Conservation (phyloP, 306 rosid genomes). For the Boehmeria nivea region DNA sequence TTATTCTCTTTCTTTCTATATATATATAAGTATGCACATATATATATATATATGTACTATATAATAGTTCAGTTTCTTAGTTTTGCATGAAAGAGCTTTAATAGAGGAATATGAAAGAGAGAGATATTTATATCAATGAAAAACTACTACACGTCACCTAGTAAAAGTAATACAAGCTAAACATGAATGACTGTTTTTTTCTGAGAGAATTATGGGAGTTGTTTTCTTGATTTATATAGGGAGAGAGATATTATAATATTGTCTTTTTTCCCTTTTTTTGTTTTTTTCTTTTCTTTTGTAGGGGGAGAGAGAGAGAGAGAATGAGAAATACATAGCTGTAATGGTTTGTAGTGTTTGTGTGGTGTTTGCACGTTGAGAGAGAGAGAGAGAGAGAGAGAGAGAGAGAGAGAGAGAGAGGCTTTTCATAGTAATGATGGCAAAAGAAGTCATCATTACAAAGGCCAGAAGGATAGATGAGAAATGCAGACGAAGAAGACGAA, state of each 20-base stretch:
- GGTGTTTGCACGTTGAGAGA: conserved; percentile 26
- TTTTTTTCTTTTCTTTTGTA: too few relatives aligned
- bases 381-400: too few relatives aligned
- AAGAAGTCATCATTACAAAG: conserved; percentile 64
- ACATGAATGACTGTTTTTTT: conserved; percentile 2
- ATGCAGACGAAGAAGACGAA: conserved; percentile 39
- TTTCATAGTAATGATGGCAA: conserved; percentile 65
- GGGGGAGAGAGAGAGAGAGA: not conserved
- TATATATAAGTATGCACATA: not conserved
- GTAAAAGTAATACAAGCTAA: not conserved
- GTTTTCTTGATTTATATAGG: conserved; percentile 33
- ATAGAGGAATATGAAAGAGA: conserved; percentile 6
- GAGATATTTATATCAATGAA: not conserved
- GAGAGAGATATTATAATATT: conserved; percentile 5
- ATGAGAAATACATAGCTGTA: conserved; percentile 28
- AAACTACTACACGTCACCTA: not conserved
- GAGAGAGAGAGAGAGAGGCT: conserved; percentile 39
- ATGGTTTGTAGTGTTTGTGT: conserved; percentile 26
- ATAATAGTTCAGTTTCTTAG: too few relatives aligned
- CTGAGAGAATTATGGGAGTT: conserved; percentile 17
- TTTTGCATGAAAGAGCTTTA: not conserved
- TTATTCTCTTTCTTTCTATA: not conserved
- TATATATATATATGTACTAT: not conserved
- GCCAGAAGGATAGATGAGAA: conserved; percentile 45
- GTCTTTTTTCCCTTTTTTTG: too few relatives aligned